Evolutionary conservation across 306 rosid genomes (phyloP), one percentile per base, ranked within the genome.

Genomic region (Vachellia pachyceras): DNA sequence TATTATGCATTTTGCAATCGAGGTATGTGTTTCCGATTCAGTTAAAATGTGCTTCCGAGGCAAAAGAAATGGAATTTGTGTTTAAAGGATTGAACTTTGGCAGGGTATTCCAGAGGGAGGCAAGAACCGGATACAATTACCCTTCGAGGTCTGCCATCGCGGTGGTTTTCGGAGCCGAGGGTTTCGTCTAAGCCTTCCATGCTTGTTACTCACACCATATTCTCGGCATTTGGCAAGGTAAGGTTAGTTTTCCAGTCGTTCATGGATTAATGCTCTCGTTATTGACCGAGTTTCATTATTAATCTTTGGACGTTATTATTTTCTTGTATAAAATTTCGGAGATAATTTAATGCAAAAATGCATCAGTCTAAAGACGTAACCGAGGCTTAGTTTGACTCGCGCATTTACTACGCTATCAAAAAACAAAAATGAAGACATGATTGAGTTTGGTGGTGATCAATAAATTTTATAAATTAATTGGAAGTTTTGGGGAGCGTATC

Each of bases 131-230:
- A 95, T 80, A 95, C 99, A 0, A 82, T 93, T 40, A 75, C 91
- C 8, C 72, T 95, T 40, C 86, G 89, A 52, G 96, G 93, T 5
- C 82, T 90, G 10, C 99, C 99, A 0, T 95, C 98, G 11, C 85
- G 98, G 41, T 95, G 99, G 99, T 95, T 95, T 60, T 90, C 98
- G 0, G 99, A 95, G 86, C 97, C 98, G 0, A 78, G 92, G 76
- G 98, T 95, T 87, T 95, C 98, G 15, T 95, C 99, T 1, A 93
- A 95, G 87, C 97, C 97, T 80, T 95, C 99, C 50, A 86, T 91
- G 95, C 90, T 95, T 46, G 99, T 95, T 36, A 91, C 97, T 5
- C 99, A 93, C 79, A 91, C 99, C 73, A 95, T 95, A 61, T 95
- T 95, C 72, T 91, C 97, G 2, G 86, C 94, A 25, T 93, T 95